phyloP scores from a whole-genome alignment of 768 basidiomycete genomes.

The Dentipellis fragilis region DNA sequence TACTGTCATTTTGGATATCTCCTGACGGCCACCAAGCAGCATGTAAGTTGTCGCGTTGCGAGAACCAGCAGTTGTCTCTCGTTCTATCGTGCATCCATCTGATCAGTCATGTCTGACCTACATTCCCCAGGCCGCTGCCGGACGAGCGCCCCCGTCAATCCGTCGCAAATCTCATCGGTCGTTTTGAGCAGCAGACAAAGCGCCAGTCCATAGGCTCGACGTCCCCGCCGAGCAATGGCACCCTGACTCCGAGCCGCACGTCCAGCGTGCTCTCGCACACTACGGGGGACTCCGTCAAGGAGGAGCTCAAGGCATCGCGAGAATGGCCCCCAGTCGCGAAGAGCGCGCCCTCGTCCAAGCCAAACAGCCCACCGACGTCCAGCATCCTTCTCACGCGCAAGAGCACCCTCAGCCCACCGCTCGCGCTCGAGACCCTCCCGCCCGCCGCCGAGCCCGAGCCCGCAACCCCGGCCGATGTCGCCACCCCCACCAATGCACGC shows the following conservation, averaged over 20 bases:
- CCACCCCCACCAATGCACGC: slow-evolving; percentile 4
- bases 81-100: neutral
- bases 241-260: slow-evolving; percentile 37
- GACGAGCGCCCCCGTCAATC: slow-evolving; percentile 82
- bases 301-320: slow-evolving; percentile 58
- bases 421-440: slow-evolving; percentile 14
- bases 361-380: slow-evolving; percentile 1
- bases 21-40: neutral
- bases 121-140: slow-evolving; percentile 57
- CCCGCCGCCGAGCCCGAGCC: slow-evolving; percentile 5
- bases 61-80: too few relatives aligned
- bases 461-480: slow-evolving; percentile 4
- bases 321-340: slow-evolving; percentile 56
- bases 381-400: neutral
- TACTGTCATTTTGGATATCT: neutral
- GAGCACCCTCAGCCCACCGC: neutral
- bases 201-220: slow-evolving; percentile 35
- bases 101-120: neutral
- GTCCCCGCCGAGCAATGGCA: slow-evolving; percentile 15
- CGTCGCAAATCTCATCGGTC: slow-evolving; percentile 85
- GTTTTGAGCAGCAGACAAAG: slow-evolving; percentile 69
- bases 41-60: neutral
- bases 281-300: slow-evolving; percentile 53
- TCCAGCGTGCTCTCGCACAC: slow-evolving; percentile 57
- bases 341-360: neutral